Conservation (phyloP, 169 alveolate genomes). For the Haemoproteus tartakovskyi region DNA sequence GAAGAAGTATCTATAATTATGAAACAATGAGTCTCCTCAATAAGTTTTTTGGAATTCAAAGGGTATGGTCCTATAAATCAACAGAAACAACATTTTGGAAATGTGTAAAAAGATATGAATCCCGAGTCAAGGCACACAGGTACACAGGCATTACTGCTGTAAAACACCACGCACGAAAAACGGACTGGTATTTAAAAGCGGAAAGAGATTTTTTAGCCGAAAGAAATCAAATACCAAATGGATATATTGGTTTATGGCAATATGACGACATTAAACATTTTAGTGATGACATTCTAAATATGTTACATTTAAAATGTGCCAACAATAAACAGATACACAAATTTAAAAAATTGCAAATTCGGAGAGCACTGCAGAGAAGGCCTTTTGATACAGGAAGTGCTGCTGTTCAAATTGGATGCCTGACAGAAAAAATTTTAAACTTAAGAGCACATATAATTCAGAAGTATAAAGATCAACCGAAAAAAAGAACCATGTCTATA, state of each 20-base stretch:
- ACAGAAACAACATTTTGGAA: conserved; percentile 4
- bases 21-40: too few relatives aligned
- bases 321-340: conserved; percentile 66
- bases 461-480: conserved; percentile 78
- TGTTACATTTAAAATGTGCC: conserved; percentile 75
- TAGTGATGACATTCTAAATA: conserved; percentile 68
- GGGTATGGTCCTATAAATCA: too few relatives aligned
- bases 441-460: conserved; percentile 81
- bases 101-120: conserved; percentile 62
- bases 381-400: conserved; percentile 82
- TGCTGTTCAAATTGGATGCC: conserved; percentile 84
- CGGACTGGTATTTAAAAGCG: conserved; percentile 85
- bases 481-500: conserved; percentile 82
- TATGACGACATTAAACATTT: conserved; percentile 74
- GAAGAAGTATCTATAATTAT: too few relatives aligned
- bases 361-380: conserved; percentile 77
- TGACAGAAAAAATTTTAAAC: conserved; percentile 82
- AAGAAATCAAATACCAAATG: conserved; percentile 79
- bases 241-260: conserved; percentile 80
- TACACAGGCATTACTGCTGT: conserved; percentile 82
- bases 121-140: conserved; percentile 80
- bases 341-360: conserved; percentile 67
- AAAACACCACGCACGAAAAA: conserved; percentile 82
- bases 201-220: conserved; percentile 85
- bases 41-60: too few relatives aligned